Base-by-base conservation (phyloP, 164 flowering plant species). In the Vitis amurensis region DNA sequence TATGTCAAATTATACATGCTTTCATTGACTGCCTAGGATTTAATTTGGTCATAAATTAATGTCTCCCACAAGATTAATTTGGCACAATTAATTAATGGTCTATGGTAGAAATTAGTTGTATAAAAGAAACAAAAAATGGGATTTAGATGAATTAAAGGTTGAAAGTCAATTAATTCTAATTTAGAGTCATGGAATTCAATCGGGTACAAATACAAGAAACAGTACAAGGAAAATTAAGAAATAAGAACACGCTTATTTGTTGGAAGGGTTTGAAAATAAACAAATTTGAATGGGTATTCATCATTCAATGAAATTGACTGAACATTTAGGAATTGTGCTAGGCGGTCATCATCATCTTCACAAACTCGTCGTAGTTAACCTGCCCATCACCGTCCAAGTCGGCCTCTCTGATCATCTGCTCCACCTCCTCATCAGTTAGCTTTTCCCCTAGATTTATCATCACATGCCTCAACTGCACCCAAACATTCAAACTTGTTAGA, bases 371-470 rank as follows among this genome's bases (percentile, higher is more conserved):
- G 55, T 77, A 90, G 59, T 86, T 85, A 51, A 90, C 88, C 68
- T 83, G 90, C 13, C 95, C 95, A 79, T 90, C 95, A 11, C 93
- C 93, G 71, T 90, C 95, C 64, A 86, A 55, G 31, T 90, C 95
- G n/a, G 95, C 95, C 63, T 85, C 91, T 30, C 63, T 82, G n/a
- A 90, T 82, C 95, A 90, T 90, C 79, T 90, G 89, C 56, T 86
- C 85, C 16, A 83, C 85, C 64, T 90, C 93, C 56, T 87, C 93
- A 66, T 90, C 95, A 0, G 89, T 87, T n/a, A 88, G 71, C 59
- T 86, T 88, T 62, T 84, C 95, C 2, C 95, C 95, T 1, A 90
- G 83, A 73, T 86, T 88, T 68, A 83, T 81, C 95, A 90, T 90
- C 60, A 90, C 95, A 57, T 86, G 83, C 77, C 87, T 80, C 81